These are phyloP conservation scores for Chaetomiaceae sp. DNA, from an alignment of 2,329 filamentous ascomycete species.

Conservation along the genomic window DNA sequence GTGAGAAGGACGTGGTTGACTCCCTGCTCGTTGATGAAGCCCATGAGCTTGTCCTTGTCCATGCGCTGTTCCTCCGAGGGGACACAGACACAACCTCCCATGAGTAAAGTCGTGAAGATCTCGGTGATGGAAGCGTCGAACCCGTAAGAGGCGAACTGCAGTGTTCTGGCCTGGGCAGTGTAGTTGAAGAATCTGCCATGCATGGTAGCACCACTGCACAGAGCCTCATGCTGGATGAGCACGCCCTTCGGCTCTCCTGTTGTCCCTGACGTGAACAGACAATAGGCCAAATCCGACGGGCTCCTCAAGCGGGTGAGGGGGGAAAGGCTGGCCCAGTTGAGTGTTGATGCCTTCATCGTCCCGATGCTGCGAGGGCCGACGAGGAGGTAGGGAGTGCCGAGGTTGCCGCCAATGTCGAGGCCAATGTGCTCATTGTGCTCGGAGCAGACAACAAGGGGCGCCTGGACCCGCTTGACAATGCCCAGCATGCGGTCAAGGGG, in stretches of 20 bases:
- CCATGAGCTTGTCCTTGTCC: conserved; percentile 32
- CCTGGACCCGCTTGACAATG: conserved; percentile 31
- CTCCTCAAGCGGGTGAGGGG: not conserved
- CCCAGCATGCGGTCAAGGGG: conserved; percentile 33
- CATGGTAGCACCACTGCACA: conserved; percentile 2
- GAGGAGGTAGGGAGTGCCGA: not conserved
- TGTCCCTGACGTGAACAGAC: conserved; percentile 50
- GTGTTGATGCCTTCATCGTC: not conserved
- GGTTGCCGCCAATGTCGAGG: not conserved
- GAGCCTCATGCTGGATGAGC: conserved; percentile 17
- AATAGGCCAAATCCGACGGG: conserved; percentile 24
- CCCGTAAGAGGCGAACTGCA: conserved; percentile 16
- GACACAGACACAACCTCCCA: conserved; percentile 16
- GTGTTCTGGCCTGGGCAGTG: not conserved
- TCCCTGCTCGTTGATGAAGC: conserved; percentile 21
- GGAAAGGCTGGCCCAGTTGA: not conserved
- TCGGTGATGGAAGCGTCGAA: conserved; percentile 17
- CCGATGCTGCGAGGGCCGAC: conserved; percentile 1
- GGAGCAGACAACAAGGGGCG: conserved; percentile 15
- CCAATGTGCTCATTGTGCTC: conserved; percentile 6
- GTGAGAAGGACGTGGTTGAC: conserved; percentile 26
- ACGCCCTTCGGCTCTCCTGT: conserved; percentile 42
- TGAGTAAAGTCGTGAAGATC: conserved; percentile 8
- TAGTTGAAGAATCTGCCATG: conserved; percentile 10
- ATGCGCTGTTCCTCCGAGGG: conserved; percentile 13